Percentiles rank a stretch among this genome's conserved stretches.
These are phyloP conservation scores for Boletus vermiculosoides DNA, from an alignment of 768 basidiomycete species.

Conservation along the genomic window DNA sequence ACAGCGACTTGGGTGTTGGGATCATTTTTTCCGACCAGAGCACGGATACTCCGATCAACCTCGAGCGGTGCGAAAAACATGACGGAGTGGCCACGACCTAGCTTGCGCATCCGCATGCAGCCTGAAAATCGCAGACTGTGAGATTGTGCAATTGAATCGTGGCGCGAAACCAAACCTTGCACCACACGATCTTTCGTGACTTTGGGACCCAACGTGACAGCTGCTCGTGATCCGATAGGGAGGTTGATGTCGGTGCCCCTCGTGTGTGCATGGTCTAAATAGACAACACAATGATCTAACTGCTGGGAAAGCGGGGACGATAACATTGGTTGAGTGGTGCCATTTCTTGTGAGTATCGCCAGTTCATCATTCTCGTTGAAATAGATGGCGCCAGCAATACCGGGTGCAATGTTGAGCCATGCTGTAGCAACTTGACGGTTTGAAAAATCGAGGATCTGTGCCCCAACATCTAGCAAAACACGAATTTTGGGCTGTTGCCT, in stretches of 20 bases:
- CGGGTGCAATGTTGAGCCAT: constrained; percentile 37
- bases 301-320: constrained; percentile 30
- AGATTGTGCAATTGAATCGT: neutral
- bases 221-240: constrained; percentile 24
- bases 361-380: constrained; percentile 31
- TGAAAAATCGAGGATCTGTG: constrained; percentile 50
- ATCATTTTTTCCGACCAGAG: constrained; percentile 8
- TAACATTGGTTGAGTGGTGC: constrained; percentile 15
- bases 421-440: constrained; percentile 38
- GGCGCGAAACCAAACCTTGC: constrained; percentile 27
- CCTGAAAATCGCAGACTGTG: constrained; percentile 25
- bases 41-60: constrained; percentile 37
- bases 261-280: constrained; percentile 39
- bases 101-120: constrained; percentile 51
- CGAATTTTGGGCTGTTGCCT: constrained; percentile 23
- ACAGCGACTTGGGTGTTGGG: neutral
- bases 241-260: constrained; percentile 38
- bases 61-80: constrained; percentile 45
- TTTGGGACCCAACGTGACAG: constrained; percentile 23
- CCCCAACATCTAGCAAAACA: constrained; percentile 53
- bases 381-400: constrained; percentile 24
- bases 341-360: constrained; percentile 24
- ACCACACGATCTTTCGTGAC: constrained; percentile 35
- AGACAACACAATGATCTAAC: constrained; percentile 32
- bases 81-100: constrained; percentile 45